Conservation (phyloP, 1,139 yeast genomes). For the Magnusiomyces tetraspermus region DNA sequence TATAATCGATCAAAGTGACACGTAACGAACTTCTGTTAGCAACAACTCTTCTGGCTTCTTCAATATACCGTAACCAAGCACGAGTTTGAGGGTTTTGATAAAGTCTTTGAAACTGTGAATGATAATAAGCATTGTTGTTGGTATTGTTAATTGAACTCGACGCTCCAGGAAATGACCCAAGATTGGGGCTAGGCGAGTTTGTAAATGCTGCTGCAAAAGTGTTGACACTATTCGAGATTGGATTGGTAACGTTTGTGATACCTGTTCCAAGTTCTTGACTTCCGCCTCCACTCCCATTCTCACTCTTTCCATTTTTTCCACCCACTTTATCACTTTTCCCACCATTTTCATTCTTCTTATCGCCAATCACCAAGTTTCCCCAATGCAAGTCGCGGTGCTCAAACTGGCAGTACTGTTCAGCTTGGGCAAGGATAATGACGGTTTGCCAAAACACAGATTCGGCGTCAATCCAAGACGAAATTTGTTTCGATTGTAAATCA, state of each 20-base stretch:
- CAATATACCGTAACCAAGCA: not conserved
- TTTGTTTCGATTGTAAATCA: slow-evolving; percentile 38
- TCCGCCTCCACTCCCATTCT: slow-evolving; percentile 14
- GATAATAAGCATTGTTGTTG: not conserved
- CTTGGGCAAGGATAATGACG: slow-evolving; percentile 40
- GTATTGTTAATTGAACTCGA: not conserved
- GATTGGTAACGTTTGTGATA: not conserved
- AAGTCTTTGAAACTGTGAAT: not conserved
- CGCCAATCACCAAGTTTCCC: slow-evolving; percentile 43
- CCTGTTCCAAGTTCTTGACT: slow-evolving; percentile 12
- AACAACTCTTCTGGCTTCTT: slow-evolving; percentile 11
- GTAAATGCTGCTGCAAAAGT: not conserved
- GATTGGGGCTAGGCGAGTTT: not conserved
- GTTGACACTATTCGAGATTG: not conserved
- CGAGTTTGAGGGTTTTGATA: not conserved
- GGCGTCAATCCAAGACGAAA: slow-evolving; percentile 46
- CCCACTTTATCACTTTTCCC: slow-evolving; percentile 15
- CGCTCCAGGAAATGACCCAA: slow-evolving; percentile 1
- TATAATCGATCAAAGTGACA: slow-evolving; percentile 50
- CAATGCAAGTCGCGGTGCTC: slow-evolving; percentile 63
- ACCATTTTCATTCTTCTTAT: slow-evolving; percentile 13
- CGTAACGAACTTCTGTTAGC: slow-evolving; percentile 19
- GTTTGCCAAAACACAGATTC: slow-evolving; percentile 45
- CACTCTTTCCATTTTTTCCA: slow-evolving; percentile 12
- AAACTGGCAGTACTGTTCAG: slow-evolving; percentile 44